Percentiles rank a stretch among this genome's conserved stretches.
phyloP scores from a whole-genome alignment of 306 rosid species.

The Rubus parviflorus region DNA sequence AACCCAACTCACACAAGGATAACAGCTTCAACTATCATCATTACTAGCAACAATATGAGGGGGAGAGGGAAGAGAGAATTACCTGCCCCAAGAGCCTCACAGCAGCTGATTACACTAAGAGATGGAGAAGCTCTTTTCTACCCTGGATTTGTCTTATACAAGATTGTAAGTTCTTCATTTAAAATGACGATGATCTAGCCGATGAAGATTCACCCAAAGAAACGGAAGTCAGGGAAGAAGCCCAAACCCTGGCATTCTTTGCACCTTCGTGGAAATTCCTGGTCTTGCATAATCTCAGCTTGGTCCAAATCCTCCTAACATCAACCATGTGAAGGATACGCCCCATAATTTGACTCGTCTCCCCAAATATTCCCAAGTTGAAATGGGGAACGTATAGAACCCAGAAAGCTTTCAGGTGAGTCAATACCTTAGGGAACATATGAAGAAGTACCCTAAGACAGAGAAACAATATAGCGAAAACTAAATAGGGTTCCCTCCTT shows the following conservation, averaged over 20 bases:
- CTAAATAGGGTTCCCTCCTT: constrained; percentile 57
- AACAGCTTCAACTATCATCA: constrained; percentile 29
- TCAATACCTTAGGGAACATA: constrained; percentile 41
- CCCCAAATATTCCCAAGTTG: constrained; percentile 69
- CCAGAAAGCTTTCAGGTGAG: constrained; percentile 49
- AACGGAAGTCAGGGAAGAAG: constrained; percentile 72
- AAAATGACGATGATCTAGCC: constrained; percentile 26
- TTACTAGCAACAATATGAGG: constrained; percentile 10
- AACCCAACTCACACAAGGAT: constrained; percentile 37
- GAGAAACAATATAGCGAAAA: constrained; percentile 54
- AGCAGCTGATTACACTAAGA: constrained; percentile 30
- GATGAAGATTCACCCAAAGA: constrained; percentile 63
- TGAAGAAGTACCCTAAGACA: constrained; percentile 45
- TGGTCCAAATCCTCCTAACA: constrained; percentile 64
- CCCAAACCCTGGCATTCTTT: constrained; percentile 69
- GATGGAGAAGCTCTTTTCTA: constrained; percentile 32
- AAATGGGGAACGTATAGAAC: constrained; percentile 49
- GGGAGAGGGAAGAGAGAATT: not conserved
- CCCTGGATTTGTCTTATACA: constrained; percentile 32
- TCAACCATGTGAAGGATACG: constrained; percentile 53
- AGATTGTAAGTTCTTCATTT: constrained; percentile 29
- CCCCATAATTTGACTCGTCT: constrained; percentile 63
- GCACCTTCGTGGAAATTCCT: constrained; percentile 68
- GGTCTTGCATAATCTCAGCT: constrained; percentile 62
- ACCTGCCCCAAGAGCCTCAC: constrained; percentile 31